phyloP scores from a whole-genome alignment of 2,329 filamentous ascomycete species.

The Alternaria infectoria region DNA sequence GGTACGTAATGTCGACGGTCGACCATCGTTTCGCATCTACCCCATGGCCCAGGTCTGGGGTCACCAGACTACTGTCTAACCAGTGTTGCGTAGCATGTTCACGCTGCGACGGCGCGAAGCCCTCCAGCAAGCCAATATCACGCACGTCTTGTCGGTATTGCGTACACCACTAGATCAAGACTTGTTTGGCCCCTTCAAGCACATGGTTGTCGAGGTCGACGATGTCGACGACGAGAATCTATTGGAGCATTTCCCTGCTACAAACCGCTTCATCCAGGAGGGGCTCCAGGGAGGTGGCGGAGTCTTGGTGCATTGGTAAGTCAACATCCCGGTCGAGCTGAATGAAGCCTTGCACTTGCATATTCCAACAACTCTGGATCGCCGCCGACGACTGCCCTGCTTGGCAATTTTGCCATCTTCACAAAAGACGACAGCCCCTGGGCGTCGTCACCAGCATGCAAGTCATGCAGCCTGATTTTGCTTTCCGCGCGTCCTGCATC shows the following conservation, averaged over 20 bases:
- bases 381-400: constrained; percentile 30
- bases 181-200: constrained; percentile 68
- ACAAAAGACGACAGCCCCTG: constrained; percentile 14
- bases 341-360: constrained; percentile 43
- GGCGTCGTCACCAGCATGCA: constrained; percentile 10
- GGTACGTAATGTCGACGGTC: constrained; percentile 60
- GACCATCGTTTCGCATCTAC: constrained; percentile 23
- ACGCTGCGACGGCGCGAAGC: constrained; percentile 74
- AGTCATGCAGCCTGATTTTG: constrained; percentile 16
- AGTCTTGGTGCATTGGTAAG: constrained; percentile 75
- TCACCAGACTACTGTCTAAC: constrained; percentile 31
- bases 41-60: constrained; percentile 15
- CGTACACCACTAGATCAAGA: constrained; percentile 64
- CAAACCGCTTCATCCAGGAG: constrained; percentile 82
- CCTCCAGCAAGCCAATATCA: constrained; percentile 76
- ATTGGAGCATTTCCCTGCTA: constrained; percentile 76
- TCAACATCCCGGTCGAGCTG: constrained; percentile 47
- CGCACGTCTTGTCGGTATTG: constrained; percentile 87
- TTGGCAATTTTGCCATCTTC: constrained; percentile 46
- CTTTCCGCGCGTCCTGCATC: constrained; percentile 32
- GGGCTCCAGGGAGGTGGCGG: constrained; percentile 68
- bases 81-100: constrained; percentile 68
- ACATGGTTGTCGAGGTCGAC: constrained; percentile 83
- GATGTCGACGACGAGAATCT: constrained; percentile 91
- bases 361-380: constrained; percentile 37